Percentiles rank a stretch among this genome's conserved stretches.
Conservation (phyloP, 306 rosid genomes). For the Pachyrhizus erosus region DNA sequence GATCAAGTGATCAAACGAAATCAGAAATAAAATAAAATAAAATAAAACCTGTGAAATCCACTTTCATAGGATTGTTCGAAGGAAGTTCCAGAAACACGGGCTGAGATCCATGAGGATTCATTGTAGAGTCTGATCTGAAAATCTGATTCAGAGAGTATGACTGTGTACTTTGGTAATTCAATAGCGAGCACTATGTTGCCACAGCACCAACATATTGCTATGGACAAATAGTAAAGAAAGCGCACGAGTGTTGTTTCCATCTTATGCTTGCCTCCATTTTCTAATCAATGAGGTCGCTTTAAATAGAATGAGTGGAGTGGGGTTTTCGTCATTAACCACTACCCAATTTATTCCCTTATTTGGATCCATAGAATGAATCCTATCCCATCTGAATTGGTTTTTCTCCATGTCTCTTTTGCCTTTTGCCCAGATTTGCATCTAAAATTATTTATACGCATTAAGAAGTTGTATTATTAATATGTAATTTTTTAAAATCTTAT, state of each 20-base stretch:
- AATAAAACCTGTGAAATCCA: constrained; percentile 79
- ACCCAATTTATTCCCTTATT: not conserved
- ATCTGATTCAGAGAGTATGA: constrained; percentile 62
- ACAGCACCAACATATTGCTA: constrained; percentile 35
- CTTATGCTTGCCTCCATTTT: not conserved
- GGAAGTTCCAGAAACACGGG: constrained; percentile 57
- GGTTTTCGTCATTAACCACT: constrained; percentile 1
- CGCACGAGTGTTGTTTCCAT: constrained; percentile 46
- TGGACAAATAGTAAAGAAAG: constrained; percentile 22
- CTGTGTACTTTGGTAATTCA: constrained; percentile 65
- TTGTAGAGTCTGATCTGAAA: constrained; percentile 74
- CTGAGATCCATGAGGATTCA: constrained; percentile 75
- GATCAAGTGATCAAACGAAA: not conserved
- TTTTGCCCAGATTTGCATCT: no score
- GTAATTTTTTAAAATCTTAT: no score
- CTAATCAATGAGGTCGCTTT: not conserved
- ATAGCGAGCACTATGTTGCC: constrained; percentile 41
- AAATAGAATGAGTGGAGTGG: constrained; percentile 11
- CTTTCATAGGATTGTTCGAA: constrained; percentile 61
- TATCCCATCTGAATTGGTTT: no score
- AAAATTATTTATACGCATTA: no score
- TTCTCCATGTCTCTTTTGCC: no score
- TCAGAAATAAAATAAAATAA: not conserved
- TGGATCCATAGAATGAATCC: no score
- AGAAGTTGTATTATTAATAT: no score